Conservation (phyloP, 768 basidiomycete species). For the Suillus weaverae region DNA sequence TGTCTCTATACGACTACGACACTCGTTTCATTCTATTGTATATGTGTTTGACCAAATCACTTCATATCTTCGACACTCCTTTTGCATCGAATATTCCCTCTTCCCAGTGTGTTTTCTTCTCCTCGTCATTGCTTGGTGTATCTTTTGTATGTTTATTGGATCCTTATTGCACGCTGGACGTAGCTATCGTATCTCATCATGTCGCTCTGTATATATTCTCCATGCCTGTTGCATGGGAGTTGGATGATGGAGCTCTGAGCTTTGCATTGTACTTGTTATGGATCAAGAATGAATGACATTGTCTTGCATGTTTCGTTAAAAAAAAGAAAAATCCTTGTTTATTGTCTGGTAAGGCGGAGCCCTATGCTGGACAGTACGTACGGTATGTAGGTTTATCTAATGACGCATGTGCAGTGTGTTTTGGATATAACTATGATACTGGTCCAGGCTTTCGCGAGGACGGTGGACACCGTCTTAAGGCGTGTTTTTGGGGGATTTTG, state of each 20-base stretch:
- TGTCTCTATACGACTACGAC: background rate
- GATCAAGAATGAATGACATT: background rate
- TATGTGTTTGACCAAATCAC: too few species aligned
- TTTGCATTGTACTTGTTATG: too few species aligned
- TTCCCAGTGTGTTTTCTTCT: background rate
- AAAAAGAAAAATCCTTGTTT: too few species aligned
- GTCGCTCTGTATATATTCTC: background rate
- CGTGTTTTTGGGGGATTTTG: too few species aligned
- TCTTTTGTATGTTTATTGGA: background rate
- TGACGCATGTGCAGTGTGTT: too few species aligned
- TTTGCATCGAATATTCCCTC: background rate
- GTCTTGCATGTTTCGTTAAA: background rate
- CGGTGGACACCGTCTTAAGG: too few species aligned
- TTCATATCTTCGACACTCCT: background rate
- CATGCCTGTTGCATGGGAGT: background rate
- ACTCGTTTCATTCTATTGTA: background rate
- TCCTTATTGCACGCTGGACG: background rate
- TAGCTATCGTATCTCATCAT: background rate
- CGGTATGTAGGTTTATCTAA: too few species aligned
- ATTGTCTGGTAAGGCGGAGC: too few species aligned
- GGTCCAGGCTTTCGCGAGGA: too few species aligned
- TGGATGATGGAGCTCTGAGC: background rate
- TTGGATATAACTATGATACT: too few species aligned
- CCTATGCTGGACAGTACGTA: too few species aligned
- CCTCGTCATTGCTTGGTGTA: background rate